Evolutionary conservation across 164 flowering plant genomes (phyloP), one percentile per base, ranked within the genome.

Genomic region (Tetrastigma voinierianum): DNA sequence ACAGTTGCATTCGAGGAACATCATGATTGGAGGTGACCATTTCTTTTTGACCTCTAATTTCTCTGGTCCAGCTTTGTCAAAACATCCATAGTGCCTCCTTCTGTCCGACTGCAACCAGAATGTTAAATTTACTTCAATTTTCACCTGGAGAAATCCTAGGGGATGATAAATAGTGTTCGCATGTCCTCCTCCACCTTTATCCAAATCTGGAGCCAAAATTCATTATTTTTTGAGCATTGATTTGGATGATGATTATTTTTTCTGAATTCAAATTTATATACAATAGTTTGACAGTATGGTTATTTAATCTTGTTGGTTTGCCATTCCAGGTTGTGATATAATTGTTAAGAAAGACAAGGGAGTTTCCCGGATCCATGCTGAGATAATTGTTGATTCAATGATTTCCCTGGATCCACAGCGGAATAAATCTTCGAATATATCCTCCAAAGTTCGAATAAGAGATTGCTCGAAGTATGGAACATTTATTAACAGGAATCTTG

Each of bases 401-500:
- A 68, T 68, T 61, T 72, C 74, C 43, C 24, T 72, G 55, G 78
- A 73, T 68, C 64, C 79, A 58, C 53, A 43, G 19, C 66, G 67
- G 24, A 74, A 59, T 32, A 78, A 46, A 57, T 71, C 84, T 58
- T 76, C 78, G 61, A 51, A 56, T 9, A n/a, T 59, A 24, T 68
- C 76, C 16, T 72, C 84, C 15, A 51, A 64, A 64, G 88, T 86
- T 59, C 69, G 78, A 48, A 75, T 93, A 46, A 85, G 65, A 73
- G 98, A 93, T 75, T 80, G 81, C 74, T 90, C 98, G 17, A 89
- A 88, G 75, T 90, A 89, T 78, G 98, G 98, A 46, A 93, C 96
- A 45, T 85, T 78, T 75, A 69, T 93, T 32, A 82, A 59, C 70
- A 83, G 71, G 70, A 75, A 71, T 66, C 47, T 51, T 53, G 83